Base-by-base conservation (phyloP, 371 early-diverging fungal species). In the Saksenaea oblongispora region DNA sequence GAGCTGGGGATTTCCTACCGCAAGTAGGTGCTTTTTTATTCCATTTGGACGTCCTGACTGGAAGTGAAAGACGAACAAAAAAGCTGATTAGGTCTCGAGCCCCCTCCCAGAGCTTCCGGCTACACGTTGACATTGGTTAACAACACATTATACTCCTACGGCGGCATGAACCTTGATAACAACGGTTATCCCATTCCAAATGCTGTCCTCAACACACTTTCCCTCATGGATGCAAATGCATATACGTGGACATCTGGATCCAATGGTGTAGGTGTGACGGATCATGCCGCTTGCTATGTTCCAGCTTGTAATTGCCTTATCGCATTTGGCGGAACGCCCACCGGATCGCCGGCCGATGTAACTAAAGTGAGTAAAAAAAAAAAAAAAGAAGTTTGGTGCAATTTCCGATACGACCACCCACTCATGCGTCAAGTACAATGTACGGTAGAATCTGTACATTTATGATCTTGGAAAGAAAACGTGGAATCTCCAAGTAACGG, bases 401-500 rank as follows among this genome's bases (percentile, higher is more conserved):
- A 47, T 47, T 47, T 47, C 22, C 51, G 51, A 47, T 47, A 47
- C 51, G 51, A 47, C 51, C 51, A 22, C 51, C 39, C 51, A 22
- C 51, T 47, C 51, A 47, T 22, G 51, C 51, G 51, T 47, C 51
- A 47, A 47, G 51, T 47, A 22, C 22, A 22, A 22, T 22, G 51
- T 22, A 18, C 22, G 51, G 22, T 47, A 67, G 68, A 56, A 70
- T 67, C 66, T 81, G 31, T 67, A 67, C 54, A 69, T 77, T n/a
- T 79, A 79, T 41, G 70, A 75, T 58, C 42, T 79, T 4, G 59
- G 53, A 34, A 69, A 31, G 27, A 64, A 57, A 39, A 61, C 68
- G 3, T 81, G 82, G 82, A 73, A 74, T 60, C 62, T 78, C 0
- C 78, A 76, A 17, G 73, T 73, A 0, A 57, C 67, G 14, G 63